Evolutionary conservation across 192 early-diverging fungal species (phyloP), one percentile per base, ranked within the genome.

Genomic region (Entomortierella beljakovae): DNA sequence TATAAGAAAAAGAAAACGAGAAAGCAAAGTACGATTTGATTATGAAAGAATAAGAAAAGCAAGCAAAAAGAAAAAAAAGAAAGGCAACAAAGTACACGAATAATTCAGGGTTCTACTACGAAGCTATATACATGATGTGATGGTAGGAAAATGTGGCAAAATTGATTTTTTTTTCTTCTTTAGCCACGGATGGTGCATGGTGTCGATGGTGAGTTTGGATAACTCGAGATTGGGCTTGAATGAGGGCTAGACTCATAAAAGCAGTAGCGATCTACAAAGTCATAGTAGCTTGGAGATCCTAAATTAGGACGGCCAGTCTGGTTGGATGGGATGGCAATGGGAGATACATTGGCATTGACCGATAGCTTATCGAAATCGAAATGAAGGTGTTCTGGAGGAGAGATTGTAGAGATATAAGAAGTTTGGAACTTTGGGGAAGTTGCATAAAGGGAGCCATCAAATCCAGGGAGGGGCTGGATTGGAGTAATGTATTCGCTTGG

Each of bases 211-310:
- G 74, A 79, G 67, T 53, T 79, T 18, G 75, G 67, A 61, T 79
- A 79, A 61, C 75, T 70, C 20, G 75, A 64, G 23, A 70, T 70
- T 5, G 67, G 61, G 65, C 65, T 67, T 16, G 68, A 70, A 32
- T 55, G 61, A 4, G 68, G 82, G 46, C 79, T 81, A 2, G 82
- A 76, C 54, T 68, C 54, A 48, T 85, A 88, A 54, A 88, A 88
- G 60, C 87, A 88, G 68, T 88, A 88, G 66, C 83, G 83, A 40
- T 85, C 82, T 18, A 88, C 84, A 38, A 88, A 61, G 53, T 85
- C 85, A 67, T 67, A 72, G 62, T 88, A 88, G 16, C 81, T 81
- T 6, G 79, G 61, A 6, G 87, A 88, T 25, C 81, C 80, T n/a
- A 81, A 68, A 20, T 64, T 59, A 31, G 82, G 81, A 0, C 64